Conservation (phyloP, 345 rosid genomes). For the Mallotus nudiflorus region DNA sequence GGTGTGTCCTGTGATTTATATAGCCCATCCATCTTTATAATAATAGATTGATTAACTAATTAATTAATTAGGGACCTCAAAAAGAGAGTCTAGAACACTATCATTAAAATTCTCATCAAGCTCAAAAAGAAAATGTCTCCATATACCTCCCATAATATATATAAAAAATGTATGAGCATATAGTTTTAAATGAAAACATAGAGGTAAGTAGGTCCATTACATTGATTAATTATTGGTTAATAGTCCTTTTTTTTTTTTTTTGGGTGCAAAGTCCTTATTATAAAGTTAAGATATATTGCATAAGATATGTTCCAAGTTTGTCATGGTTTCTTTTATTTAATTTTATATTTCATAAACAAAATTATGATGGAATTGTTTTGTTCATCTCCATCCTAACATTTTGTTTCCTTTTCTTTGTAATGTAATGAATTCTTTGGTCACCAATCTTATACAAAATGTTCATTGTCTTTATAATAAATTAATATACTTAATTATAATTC, state of each 20-base stretch:
- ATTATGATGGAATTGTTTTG: constrained; percentile 5
- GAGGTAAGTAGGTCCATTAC: constrained; percentile 8
- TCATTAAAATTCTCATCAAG: neutral
- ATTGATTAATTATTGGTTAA: neutral
- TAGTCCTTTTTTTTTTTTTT: neutral
- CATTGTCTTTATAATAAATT: constrained; percentile 1
- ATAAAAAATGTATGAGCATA: neutral
- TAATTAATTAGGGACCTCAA: neutral
- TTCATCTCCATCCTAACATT: constrained; percentile 10
- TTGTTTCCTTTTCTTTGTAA: neutral
- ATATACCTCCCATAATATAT: neutral
- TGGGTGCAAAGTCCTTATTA: constrained; percentile 4
- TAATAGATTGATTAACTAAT: no score
- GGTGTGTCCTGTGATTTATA: no score
- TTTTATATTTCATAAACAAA: no score
- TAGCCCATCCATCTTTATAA: no score
- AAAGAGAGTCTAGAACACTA: neutral
- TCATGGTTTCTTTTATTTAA: neutral
- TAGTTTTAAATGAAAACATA: neutral
- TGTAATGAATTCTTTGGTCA: constrained; percentile 16
- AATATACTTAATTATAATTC: no score
- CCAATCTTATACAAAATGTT: constrained; percentile 8
- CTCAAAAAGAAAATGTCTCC: neutral
- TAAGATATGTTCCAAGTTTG: neutral
- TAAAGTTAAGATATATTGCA: neutral